Conservation (phyloP, 306 rosid species). For the Cicer yamashitae region DNA sequence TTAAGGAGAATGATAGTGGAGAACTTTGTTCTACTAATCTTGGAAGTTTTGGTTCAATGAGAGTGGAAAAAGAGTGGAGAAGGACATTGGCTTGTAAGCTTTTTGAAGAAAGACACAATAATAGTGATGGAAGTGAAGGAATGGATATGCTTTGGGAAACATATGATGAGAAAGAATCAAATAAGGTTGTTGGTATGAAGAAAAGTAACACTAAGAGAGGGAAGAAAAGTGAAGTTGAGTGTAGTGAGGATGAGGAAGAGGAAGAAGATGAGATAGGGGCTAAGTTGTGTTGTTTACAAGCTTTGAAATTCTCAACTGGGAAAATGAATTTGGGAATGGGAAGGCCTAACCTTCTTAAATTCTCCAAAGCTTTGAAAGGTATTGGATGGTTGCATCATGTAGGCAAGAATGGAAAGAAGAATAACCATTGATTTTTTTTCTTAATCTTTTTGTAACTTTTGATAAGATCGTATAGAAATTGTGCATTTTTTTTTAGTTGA, state of each 20-base stretch:
- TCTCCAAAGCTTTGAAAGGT: conserved; percentile 86
- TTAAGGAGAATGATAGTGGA: neutral
- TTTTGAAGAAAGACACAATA: conserved; percentile 79
- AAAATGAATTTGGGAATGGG: conserved; percentile 93
- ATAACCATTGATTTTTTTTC: conserved; percentile 50
- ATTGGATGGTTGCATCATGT: conserved; percentile 81
- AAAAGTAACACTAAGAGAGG: conserved; percentile 60
- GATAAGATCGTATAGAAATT: conserved; percentile 41
- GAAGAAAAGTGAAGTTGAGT: conserved; percentile 56
- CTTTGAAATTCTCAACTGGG: conserved; percentile 85
- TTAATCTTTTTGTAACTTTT: conserved; percentile 22
- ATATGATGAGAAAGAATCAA: conserved; percentile 67
- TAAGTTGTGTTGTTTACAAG: conserved; percentile 84
- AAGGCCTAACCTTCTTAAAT: conserved; percentile 72
- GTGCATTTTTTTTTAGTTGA: conserved; percentile 28
- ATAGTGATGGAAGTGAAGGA: conserved; percentile 60
- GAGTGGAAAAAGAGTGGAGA: conserved; percentile 94
- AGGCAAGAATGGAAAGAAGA: conserved; percentile 66
- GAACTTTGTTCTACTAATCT: conserved; percentile 45
- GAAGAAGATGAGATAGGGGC: conserved; percentile 55
- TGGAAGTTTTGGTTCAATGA: conserved; percentile 81
- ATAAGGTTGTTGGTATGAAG: conserved; percentile 27
- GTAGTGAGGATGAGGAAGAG: conserved; percentile 55
- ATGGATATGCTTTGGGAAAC: conserved; percentile 99
- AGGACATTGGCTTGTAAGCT: conserved; percentile 94